These are phyloP conservation scores for Aspergillus coremiiformis DNA, from an alignment of 495 filamentous ascomycete genomes.

Conservation along the genomic window DNA sequence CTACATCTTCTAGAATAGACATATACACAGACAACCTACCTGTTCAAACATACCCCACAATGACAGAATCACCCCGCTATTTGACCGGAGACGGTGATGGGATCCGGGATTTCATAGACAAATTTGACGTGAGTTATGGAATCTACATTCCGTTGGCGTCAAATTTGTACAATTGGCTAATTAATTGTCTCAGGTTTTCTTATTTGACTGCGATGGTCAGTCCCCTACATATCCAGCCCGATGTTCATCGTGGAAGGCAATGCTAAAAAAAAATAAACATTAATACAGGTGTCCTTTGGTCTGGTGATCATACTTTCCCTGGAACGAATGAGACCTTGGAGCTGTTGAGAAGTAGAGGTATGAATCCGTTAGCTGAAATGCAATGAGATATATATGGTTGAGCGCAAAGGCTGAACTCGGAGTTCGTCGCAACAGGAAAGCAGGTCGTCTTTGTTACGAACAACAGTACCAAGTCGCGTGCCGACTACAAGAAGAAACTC, in stretches of 20 bases:
- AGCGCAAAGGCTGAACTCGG: background rate
- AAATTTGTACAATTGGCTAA: too few relatives aligned
- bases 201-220: slow-evolving; percentile 96
- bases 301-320: slow-evolving; percentile 80
- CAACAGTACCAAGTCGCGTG: slow-evolving; percentile 94
- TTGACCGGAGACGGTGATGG: slow-evolving; percentile 70
- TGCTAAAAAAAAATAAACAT: slow-evolving; percentile 18
- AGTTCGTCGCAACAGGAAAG: slow-evolving; percentile 53
- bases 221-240: slow-evolving; percentile 1
- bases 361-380: background rate
- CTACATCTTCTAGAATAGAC: too few relatives aligned
- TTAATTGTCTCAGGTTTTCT: slow-evolving; percentile 59
- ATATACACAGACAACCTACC: too few relatives aligned
- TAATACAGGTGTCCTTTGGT: slow-evolving; percentile 82
- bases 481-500: slow-evolving; percentile 87
- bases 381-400: background rate
- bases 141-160: too few relatives aligned
- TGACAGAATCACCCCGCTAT: slow-evolving; percentile 50
- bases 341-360: slow-evolving; percentile 71
- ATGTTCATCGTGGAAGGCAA: background rate
- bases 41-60: slow-evolving; percentile 17
- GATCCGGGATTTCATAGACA: slow-evolving; percentile 74
- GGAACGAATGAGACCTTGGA: slow-evolving; percentile 77
- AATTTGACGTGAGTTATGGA: slow-evolving; percentile 76
- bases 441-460: slow-evolving; percentile 95